Base-by-base conservation (phyloP, 2,329 filamentous ascomycete species). In the Ophiocordyceps camponoti-leonardi region DNA sequence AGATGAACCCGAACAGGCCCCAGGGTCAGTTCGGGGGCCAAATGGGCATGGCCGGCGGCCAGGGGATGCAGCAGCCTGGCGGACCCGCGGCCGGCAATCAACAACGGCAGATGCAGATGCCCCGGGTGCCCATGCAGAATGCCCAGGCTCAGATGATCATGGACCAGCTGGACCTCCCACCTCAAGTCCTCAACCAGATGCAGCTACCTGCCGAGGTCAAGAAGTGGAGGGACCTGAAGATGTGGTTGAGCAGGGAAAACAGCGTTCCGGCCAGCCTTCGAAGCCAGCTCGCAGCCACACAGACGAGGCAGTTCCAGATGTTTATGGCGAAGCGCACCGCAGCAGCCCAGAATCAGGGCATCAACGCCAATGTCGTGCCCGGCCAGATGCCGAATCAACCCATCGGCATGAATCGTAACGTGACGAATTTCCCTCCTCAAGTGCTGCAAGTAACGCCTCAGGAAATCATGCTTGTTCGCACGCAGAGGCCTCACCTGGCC, bases 191-290 rank as follows among this genome's bases (percentile, higher is more conserved):
- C 10, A 48, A 19, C 14, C 52, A 58, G 14, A 53, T 61, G 4
- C 55, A 54, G 19, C 47, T 69, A 3, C 66, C 67, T 2, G 52
- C 58, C 0, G 66, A 71, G 0, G 52, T 69, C 6, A 70, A 69
- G 54, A 73, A 68, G 49, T 73, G 70, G 70, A 58, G 58, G 16
- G 67, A 71, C 4, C 55, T 73, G 12, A 68, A 67, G 51, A 47
- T 51, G 2, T 71, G 66, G 64, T 50, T 69, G 4, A 49, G 49
- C 11, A 60, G 62, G 44, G 66, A 64, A 43, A 62, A 59, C 45
- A 55, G 50, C 44, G 47, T 66, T 1, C 50, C 61, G 1, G 56
- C 57, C 6, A 48, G 56, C 2, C 44, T 60, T 10, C 60, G 61
- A 20, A 50, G 46, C 6, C 60, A 63, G 45, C 56, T 71, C 13